Conservation (phyloP, 2,329 filamentous ascomycete genomes). For the Thermothelomyces thermophilus region DNA sequence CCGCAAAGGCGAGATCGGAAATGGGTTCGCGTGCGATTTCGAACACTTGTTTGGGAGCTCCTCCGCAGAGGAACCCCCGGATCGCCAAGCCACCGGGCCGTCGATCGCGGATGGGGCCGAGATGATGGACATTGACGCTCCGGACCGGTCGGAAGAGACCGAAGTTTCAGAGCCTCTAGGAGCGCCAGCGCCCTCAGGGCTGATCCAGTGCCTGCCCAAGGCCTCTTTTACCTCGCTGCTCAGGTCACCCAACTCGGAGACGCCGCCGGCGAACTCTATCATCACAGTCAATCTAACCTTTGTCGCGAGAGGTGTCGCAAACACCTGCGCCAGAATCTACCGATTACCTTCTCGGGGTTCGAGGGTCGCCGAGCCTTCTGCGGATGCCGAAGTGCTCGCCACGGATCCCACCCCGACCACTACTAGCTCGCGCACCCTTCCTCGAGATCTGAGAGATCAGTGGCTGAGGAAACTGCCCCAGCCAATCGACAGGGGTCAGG, state of each 20-base stretch:
- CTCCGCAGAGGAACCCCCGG: constrained; percentile 12
- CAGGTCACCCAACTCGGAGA: constrained; percentile 19
- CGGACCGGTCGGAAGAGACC: constrained; percentile 16
- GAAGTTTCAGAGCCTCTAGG: not conserved
- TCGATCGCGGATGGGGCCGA: constrained; percentile 18
- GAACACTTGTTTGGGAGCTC: constrained; percentile 52
- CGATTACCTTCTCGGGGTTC: constrained; percentile 55
- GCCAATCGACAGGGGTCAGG: constrained; percentile 24
- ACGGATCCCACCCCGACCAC: constrained; percentile 31
- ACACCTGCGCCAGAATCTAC: constrained; percentile 74
- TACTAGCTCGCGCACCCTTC: constrained; percentile 28
- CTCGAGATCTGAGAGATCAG: constrained; percentile 50
- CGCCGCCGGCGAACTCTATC: constrained; percentile 35
- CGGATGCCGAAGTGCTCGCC: constrained; percentile 41
- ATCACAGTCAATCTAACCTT: constrained; percentile 62
- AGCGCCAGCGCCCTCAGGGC: constrained; percentile 19
- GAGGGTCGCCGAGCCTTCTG: constrained; percentile 23
- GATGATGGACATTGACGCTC: constrained; percentile 20
- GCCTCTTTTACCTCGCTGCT: constrained; percentile 32
- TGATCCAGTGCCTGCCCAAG: constrained; percentile 35
- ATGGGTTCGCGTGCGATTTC: constrained; percentile 80
- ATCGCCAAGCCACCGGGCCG: constrained; percentile 11
- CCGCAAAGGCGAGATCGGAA: constrained; percentile 74
- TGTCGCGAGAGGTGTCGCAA: constrained; percentile 62
- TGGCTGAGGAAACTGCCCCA: constrained; percentile 52